Base-by-base conservation (phyloP, 2,329 filamentous ascomycete species). In the Aspergillus pseudoterreus region DNA sequence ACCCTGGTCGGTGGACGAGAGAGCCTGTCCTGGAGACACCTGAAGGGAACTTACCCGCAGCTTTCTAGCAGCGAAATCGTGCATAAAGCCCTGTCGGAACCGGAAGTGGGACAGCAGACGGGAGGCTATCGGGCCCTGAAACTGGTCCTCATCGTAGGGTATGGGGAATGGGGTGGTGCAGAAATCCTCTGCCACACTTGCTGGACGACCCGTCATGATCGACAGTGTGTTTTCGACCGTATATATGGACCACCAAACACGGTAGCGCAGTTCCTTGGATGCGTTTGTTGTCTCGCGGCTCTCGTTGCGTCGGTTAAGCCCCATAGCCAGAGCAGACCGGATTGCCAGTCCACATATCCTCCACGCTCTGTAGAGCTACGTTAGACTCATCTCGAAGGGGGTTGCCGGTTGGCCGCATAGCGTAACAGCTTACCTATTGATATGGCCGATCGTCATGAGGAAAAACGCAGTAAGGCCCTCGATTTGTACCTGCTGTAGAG, bases 241-340 rank as follows among this genome's bases (percentile, higher is more conserved):
- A 24, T 70, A 71, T 8, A 75, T 55, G 21, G 70, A 67, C 67
- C 71, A 74, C 72, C 72, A 75, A 1, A 73, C 63, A 22, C 69
- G 62, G 46, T 70, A 71, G 4, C 71, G 67, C 32, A 65, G 63
- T 54, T 73, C 71, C 49, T 71, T 74, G n/a, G 71, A 67, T 6
- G 62, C 57, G 27, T 67, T 61, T 14, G 65, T 57, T 17, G 71
- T 63, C 14, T 60, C 60, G 3, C 57, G 53, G 33, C 68, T 71
- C 15, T 66, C 63, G 43, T 68, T 72, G 22, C 65, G 67, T 24
- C 75, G 56, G 43, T 75, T 71, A 45, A 75, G 60, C 1, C 71
- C 72, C 52, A 75, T 56, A 0, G 71, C 64, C 22, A 68, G 62
- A 1, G 71, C 69, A 21, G 65, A 70, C 44, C 73, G 66, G n/a